Percentiles rank a stretch among this genome's conserved stretches.
These are phyloP conservation scores for Plectranthus barbatus DNA, from an alignment of 257 asterid species.

Conservation along the genomic window DNA sequence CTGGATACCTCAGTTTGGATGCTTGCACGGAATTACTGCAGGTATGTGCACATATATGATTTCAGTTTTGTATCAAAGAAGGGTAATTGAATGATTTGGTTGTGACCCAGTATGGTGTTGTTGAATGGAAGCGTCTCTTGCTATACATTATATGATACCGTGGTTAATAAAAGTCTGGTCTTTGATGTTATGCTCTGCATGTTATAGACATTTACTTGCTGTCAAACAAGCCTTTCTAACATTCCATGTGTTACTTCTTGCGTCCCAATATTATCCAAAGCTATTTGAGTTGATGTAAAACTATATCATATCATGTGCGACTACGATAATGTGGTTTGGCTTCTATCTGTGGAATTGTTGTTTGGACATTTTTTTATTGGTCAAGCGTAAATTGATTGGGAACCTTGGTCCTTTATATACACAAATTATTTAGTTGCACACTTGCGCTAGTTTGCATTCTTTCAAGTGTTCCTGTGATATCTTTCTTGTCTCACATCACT, in stretches of 20 bases:
- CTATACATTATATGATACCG: neutral
- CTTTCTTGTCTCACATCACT: no score
- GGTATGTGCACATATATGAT: slow-evolving; percentile 31
- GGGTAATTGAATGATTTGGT: slow-evolving; percentile 9
- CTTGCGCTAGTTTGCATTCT: no score
- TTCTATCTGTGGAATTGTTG: no score
- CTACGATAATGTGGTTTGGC: neutral
- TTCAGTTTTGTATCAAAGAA: slow-evolving; percentile 1
- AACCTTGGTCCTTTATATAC: no score
- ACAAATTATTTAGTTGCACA: no score
- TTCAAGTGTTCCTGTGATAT: no score
- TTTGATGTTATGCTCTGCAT: neutral
- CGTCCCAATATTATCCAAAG: neutral
- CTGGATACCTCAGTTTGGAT: slow-evolving; percentile 64
- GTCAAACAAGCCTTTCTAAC: neutral
- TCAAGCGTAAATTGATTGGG: no score
- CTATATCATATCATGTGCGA: neutral
- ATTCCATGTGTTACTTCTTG: neutral
- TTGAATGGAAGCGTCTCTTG: neutral
- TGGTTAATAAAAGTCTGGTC: neutral
- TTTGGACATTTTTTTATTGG: no score
- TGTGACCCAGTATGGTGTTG: neutral
- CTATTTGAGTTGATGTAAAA: neutral
- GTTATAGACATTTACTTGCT: neutral
- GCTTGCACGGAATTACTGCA: slow-evolving; percentile 71